A percentile compares a stretch with the other conserved stretches of the same genome.
These are phyloP conservation scores for Rhizopus stolonifer DNA, from an alignment of 371 early-diverging fungal species.

Conservation along the genomic window DNA sequence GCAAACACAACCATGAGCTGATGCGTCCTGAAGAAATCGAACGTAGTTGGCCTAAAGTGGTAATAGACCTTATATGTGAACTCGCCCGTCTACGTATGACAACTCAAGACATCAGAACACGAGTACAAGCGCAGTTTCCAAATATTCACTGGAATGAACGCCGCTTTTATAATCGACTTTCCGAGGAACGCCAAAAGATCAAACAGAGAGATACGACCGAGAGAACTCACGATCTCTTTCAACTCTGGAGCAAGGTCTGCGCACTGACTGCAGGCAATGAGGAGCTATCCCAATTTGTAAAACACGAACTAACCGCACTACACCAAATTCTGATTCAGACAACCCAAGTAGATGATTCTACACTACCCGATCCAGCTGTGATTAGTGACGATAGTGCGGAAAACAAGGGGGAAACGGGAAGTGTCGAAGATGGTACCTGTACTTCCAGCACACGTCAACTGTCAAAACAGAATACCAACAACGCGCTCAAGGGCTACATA, in stretches of 20 bases:
- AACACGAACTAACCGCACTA: conserved; percentile 26
- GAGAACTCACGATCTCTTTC: conserved; percentile 39
- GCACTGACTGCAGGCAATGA: conserved; percentile 42
- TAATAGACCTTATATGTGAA: conserved; percentile 55
- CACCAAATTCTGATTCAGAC: conserved; percentile 42
- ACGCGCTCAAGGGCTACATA: conserved; percentile 32
- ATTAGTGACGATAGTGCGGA: background rate
- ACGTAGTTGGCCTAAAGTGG: conserved; percentile 56
- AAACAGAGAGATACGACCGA: conserved; percentile 47
- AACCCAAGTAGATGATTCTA: conserved; percentile 30
- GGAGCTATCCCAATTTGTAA: conserved; percentile 38
- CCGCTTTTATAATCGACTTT: conserved; percentile 62
- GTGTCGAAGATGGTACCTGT: background rate
- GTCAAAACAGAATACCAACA: conserved; percentile 10
- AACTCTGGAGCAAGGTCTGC: conserved; percentile 37
- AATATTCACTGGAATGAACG: conserved; percentile 63
- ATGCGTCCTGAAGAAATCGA: conserved; percentile 58
- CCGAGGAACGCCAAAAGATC: conserved; percentile 61
- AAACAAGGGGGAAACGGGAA: background rate
- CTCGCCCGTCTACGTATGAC: conserved; percentile 49
- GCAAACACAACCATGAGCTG: conserved; percentile 59
- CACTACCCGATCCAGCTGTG: conserved; percentile 13
- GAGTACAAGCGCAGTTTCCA: conserved; percentile 55
- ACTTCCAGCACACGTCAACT: background rate
- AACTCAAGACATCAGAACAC: conserved; percentile 58